Conservation (phyloP, 2,329 filamentous ascomycete genomes). For the Trichoderma pleuroti region DNA sequence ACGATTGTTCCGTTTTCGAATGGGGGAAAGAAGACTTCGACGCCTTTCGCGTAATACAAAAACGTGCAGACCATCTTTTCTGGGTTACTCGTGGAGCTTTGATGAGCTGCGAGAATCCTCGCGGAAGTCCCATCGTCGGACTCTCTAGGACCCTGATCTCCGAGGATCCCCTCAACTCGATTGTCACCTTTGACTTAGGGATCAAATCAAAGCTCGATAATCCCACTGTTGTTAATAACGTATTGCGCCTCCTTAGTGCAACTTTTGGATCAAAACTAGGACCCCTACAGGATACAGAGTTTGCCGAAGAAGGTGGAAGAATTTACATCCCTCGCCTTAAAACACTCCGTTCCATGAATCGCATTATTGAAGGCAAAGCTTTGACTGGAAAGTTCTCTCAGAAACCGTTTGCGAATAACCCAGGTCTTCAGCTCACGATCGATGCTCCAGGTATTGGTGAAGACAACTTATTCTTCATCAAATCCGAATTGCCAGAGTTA, state of each 20-base stretch:
- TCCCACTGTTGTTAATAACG: conserved; percentile 17
- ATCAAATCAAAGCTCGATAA: conserved; percentile 23
- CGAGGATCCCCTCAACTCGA: conserved; percentile 43
- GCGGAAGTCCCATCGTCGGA: conserved; percentile 41
- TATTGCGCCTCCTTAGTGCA: conserved; percentile 28
- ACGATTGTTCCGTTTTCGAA: conserved; percentile 33
- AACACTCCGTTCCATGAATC: conserved; percentile 40
- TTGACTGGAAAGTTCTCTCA: conserved; percentile 12
- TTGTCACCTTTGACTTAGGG: conserved; percentile 44
- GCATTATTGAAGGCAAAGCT: conserved; percentile 39
- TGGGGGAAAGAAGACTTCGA: conserved; percentile 41
- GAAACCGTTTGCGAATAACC: conserved; percentile 23
- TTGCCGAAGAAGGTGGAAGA: conserved; percentile 35
- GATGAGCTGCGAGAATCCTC: conserved; percentile 34
- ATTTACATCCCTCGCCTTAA: conserved; percentile 45
- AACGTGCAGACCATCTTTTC: conserved; percentile 38
- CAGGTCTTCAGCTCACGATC: conserved; percentile 26
- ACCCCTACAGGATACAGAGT: conserved; percentile 41
- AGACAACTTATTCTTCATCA: conserved; percentile 27
- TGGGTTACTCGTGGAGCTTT: conserved; percentile 48
- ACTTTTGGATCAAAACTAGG: conserved; percentile 23
- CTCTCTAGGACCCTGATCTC: conserved; percentile 48
- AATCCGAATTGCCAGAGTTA: conserved; percentile 24
- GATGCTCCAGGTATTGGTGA: conserved; percentile 28
- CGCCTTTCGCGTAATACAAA: conserved; percentile 39